phyloP scores from a whole-genome alignment of 176 grass and related monocot species.

The Musa acuminata region DNA sequence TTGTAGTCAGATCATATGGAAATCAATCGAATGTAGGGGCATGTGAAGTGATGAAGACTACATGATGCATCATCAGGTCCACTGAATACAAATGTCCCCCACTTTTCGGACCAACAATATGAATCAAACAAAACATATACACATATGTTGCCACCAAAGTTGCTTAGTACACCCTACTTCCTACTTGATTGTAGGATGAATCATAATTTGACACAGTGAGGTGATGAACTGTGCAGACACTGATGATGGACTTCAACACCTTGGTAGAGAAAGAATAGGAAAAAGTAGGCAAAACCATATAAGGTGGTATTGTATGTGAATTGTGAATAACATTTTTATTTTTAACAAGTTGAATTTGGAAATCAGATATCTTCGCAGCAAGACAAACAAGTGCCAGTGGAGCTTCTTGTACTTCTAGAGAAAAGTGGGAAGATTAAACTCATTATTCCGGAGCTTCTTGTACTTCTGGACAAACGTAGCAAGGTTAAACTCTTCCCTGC shows the following conservation, averaged over 20 bases:
- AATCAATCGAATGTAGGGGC: no score
- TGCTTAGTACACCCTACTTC: not conserved
- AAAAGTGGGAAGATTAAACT: slow-evolving; percentile 60
- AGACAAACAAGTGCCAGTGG: slow-evolving; percentile 66
- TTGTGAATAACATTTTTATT: no score
- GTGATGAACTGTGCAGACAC: not conserved
- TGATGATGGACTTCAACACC: not conserved
- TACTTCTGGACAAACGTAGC: slow-evolving; percentile 75
- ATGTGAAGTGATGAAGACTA: no score
- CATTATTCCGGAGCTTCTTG: slow-evolving; percentile 57
- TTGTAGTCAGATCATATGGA: no score
- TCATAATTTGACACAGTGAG: not conserved
- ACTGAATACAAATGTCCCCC: no score
- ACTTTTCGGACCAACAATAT: not conserved
- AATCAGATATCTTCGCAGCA: slow-evolving; percentile 53
- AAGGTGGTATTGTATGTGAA: no score
- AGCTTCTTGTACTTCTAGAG: slow-evolving; percentile 91
- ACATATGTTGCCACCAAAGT: not conserved
- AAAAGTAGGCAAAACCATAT: not conserved
- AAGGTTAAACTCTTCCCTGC: slow-evolving; percentile 60
- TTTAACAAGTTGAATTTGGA: slow-evolving; percentile 22
- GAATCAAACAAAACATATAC: not conserved
- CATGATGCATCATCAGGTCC: no score
- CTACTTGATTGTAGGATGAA: not conserved
- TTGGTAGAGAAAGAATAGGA: not conserved